Base-by-base conservation (phyloP, 2,329 filamentous ascomycete species). In the Phoma sp. region DNA sequence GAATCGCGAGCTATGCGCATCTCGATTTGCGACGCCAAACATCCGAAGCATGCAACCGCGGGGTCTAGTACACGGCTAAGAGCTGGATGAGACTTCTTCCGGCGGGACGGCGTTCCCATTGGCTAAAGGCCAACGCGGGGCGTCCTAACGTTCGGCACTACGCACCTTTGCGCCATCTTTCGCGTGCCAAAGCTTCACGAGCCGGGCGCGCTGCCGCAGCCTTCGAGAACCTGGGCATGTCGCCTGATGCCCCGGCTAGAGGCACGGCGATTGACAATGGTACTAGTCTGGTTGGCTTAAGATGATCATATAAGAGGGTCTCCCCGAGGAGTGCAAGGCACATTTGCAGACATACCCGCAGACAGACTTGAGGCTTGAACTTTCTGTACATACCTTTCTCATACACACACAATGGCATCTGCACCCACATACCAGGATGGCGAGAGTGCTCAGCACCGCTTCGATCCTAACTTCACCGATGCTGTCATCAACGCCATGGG, bases 401-500 rank as follows among this genome's bases (percentile, higher is more conserved):
- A 29, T 29, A 32, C 36, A 24, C 42, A 42, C 56, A 52, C 41
- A 62, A 63, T 50, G 47, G 45, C 44, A 29, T 66, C 63, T 27
- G 64, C 65, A 41, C 63, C 66, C 32, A 45, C 58, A 13, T 47
- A 58, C 45, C 65, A 69, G 57, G 54, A 42, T 10, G 40, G 27
- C 40, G 13, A 65, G 24, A 55, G 53, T 39, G 55, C 55, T 30
- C 41, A 58, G 38, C 69, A 73, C 66, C 75, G 77, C 63, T 91
- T 90, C 78, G 89, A 93, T 74, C 89, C 89, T 65, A 84, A 83
- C 77, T 92, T 93, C 79, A 93, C 90, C 47, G 77, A 86, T 64
- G 82, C 86, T 73, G 88, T 91, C 75, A 81, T 92, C 70, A 83
- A 89, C 60, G 82, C 86, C 65, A 91, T 91, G 80, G 86, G 88